phyloP scores from a whole-genome alignment of 495 filamentous ascomycete species.

The Xylaria nigripes region DNA sequence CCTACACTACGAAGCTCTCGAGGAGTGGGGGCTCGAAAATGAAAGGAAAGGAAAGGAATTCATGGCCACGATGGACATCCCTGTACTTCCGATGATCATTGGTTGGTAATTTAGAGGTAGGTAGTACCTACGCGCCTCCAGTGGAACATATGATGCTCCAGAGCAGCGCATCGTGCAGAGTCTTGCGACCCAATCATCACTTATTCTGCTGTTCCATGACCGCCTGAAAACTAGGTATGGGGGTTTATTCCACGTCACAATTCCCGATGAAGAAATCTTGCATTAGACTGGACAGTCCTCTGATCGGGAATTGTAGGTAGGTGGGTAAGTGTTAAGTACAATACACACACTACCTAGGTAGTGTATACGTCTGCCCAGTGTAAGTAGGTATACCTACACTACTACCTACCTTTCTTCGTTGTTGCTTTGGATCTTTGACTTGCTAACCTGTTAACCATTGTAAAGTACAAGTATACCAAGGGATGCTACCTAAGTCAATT shows the following conservation, averaged over 20 bases:
- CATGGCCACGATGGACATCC: neutral
- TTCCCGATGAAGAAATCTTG: slow-evolving; percentile 18
- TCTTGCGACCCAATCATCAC: slow-evolving; percentile 31
- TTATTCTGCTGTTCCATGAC: slow-evolving; percentile 3
- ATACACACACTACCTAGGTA: too few relatives aligned
- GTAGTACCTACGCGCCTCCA: slow-evolving; percentile 38
- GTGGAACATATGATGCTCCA: slow-evolving; percentile 35
- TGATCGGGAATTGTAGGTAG: neutral
- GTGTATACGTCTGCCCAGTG: too few relatives aligned
- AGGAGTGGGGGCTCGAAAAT: neutral
- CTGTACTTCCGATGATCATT: neutral
- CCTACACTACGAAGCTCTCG: too few relatives aligned
- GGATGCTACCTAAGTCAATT: too few relatives aligned
- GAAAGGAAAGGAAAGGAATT: neutral
- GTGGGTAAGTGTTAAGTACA: too few relatives aligned
- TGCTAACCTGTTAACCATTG: too few relatives aligned
- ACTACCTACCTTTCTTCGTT: too few relatives aligned
- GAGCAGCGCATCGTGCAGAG: slow-evolving; percentile 24
- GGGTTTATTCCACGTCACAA: slow-evolving; percentile 32
- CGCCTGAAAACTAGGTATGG: slow-evolving; percentile 28
- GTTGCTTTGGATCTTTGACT: too few relatives aligned
- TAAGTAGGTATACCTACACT: too few relatives aligned
- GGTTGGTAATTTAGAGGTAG: slow-evolving; percentile 2
- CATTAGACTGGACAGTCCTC: slow-evolving; percentile 22
- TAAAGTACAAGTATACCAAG: too few relatives aligned